Percentiles rank a stretch among this genome's conserved stretches.
These are phyloP conservation scores for Colletotrichum sp. DNA, from an alignment of 2,329 filamentous ascomycete species.

Conservation along the genomic window DNA sequence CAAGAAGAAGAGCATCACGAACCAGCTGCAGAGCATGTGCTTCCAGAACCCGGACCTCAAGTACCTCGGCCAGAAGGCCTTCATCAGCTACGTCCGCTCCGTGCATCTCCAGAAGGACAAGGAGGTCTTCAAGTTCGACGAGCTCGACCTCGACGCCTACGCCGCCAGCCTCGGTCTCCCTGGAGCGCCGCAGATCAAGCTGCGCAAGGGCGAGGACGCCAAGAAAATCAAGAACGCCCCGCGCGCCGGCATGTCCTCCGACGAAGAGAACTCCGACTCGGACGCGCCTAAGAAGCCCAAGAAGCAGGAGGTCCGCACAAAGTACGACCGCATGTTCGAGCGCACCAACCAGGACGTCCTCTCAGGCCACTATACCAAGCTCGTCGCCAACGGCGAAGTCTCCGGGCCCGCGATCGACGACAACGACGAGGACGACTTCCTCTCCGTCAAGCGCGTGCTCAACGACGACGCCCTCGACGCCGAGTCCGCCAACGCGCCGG, in stretches of 20 bases:
- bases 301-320: constrained; percentile 82
- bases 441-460: constrained; percentile 88
- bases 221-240: constrained; percentile 89
- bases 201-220: constrained; percentile 86
- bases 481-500: constrained; percentile 45
- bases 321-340: constrained; percentile 98
- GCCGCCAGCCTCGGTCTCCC: constrained; percentile 87
- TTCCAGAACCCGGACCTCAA: constrained; percentile 95
- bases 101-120: constrained; percentile 91
- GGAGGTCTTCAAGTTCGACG: constrained; percentile 84
- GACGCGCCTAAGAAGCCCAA: constrained; percentile 61
- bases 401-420: constrained; percentile 56
- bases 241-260: constrained; percentile 68
- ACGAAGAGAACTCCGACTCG: constrained; percentile 58
- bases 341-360: constrained; percentile 94
- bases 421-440: constrained; percentile 80
- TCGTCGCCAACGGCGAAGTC: constrained; percentile 67
- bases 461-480: constrained; percentile 69
- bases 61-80: constrained; percentile 95
- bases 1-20: constrained; percentile 86
- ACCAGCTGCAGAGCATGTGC: constrained; percentile 90
- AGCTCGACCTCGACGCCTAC: constrained; percentile 84
- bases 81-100: constrained; percentile 87
- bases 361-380: constrained; percentile 90
- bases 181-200: constrained; percentile 91